Conservation (phyloP, 2,329 filamentous ascomycete species). For the Aspergillus terreus region DNA sequence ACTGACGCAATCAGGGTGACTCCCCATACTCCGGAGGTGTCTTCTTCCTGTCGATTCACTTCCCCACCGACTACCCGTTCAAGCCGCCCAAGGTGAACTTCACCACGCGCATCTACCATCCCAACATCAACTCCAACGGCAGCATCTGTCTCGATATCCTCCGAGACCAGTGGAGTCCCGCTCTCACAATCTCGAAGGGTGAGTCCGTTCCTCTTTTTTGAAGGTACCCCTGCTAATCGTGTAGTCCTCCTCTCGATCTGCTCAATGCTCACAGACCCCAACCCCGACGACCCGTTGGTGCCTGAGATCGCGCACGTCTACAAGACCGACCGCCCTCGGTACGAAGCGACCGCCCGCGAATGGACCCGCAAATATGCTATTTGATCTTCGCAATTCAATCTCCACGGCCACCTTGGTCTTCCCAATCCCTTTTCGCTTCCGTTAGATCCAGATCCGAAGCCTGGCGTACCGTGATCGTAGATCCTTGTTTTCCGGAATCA, state of each 20-base stretch:
- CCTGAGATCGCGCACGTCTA: slow-evolving; percentile 99
- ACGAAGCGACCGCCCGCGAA: slow-evolving; percentile 93
- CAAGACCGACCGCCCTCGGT: slow-evolving; percentile 95
- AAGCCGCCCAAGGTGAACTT: slow-evolving; percentile 99
- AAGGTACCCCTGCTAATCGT: not conserved
- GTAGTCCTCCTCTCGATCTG: slow-evolving; percentile 96
- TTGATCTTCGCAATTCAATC: slow-evolving; percentile 47
- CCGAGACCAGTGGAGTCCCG: slow-evolving; percentile 98
- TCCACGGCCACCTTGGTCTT: slow-evolving; percentile 24
- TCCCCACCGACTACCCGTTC: slow-evolving; percentile 99
- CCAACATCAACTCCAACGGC: slow-evolving; percentile 99
- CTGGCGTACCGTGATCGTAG: slow-evolving; percentile 38
- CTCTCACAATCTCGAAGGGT: slow-evolving; percentile 98
- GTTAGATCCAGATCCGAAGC: slow-evolving; percentile 36
- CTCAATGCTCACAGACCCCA: slow-evolving; percentile 99
- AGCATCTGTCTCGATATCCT: slow-evolving; percentile 98
- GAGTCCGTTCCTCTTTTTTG: slow-evolving; percentile 22
- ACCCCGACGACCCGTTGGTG: slow-evolving; percentile 97
- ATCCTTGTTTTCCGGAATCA: slow-evolving; percentile 25
- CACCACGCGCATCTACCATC: slow-evolving; percentile 98
- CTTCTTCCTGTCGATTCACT: slow-evolving; percentile 98
- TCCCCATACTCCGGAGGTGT: slow-evolving; percentile 97
- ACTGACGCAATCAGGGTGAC: slow-evolving; percentile 64
- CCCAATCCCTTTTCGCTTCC: slow-evolving; percentile 22
- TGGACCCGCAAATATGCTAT: slow-evolving; percentile 99